A percentile compares a stretch with the other conserved stretches of the same genome.
These are phyloP conservation scores for Chenopodium quinoa DNA, from an alignment of 148 eudicot genomes.

Conservation along the genomic window DNA sequence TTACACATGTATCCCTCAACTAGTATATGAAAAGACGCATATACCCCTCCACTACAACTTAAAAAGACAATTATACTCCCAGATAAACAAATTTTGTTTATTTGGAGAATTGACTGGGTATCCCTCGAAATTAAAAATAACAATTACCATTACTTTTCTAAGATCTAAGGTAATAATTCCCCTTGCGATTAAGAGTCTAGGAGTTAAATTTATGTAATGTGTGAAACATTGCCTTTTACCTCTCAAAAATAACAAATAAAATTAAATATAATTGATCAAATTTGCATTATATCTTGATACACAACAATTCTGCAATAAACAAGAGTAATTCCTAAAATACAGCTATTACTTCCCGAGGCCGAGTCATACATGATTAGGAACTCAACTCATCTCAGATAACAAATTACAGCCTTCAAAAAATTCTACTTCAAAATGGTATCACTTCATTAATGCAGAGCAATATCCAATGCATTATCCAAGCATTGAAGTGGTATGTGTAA, in stretches of 20 bases:
- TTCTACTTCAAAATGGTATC: conserved; percentile 5
- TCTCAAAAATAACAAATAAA: neutral
- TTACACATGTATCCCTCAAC: too few relatives aligned
- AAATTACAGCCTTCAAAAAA: neutral
- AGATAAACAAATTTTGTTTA: too few relatives aligned
- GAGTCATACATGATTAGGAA: neutral
- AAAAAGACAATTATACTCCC: too few relatives aligned
- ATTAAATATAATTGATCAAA: neutral
- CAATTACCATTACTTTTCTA: too few relatives aligned
- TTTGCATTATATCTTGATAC: conserved; percentile 12
- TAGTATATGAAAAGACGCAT: too few relatives aligned
- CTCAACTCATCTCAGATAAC: neutral
- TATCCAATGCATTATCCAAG: conserved; percentile 14
- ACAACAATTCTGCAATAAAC: conserved; percentile 27
- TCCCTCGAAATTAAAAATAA: too few relatives aligned
- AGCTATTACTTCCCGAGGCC: neutral
- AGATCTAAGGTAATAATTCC: too few relatives aligned
- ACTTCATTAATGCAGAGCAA: neutral
- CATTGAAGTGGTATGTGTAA: conserved; percentile 47
- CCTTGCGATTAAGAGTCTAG: too few relatives aligned
- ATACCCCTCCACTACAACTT: too few relatives aligned
- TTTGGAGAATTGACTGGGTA: too few relatives aligned
- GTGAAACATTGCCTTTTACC: neutral
- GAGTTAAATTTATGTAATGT: too few relatives aligned
- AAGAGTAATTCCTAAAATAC: conserved; percentile 4